These are phyloP conservation scores for Vaccinium corymbosum DNA, from an alignment of 148 eudicot genomes.

Conservation along the genomic window DNA sequence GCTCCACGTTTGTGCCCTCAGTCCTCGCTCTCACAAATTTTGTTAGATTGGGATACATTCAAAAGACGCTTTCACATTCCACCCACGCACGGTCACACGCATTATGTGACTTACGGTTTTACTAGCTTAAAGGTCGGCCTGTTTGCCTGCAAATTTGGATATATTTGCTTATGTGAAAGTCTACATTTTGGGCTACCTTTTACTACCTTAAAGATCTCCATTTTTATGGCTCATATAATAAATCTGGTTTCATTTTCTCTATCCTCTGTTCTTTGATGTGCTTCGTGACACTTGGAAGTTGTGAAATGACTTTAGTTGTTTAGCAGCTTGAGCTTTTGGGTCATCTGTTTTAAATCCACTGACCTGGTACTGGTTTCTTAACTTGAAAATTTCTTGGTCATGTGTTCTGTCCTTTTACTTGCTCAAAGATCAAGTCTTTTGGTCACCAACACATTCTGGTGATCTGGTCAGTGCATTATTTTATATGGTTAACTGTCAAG, in stretches of 20 bases:
- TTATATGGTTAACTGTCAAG: too few relatives aligned
- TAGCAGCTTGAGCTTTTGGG: not conserved
- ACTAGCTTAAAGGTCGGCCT: not conserved
- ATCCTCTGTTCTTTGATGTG: not conserved
- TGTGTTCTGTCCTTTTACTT: not conserved
- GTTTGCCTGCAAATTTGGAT: not conserved
- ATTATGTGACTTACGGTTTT: not conserved
- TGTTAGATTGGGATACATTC: too few relatives aligned
- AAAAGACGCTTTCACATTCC: too few relatives aligned
- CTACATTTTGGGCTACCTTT: too few relatives aligned
- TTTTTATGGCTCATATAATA: not conserved
- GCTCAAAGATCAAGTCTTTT: slow-evolving; percentile 3
- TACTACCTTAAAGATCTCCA: too few relatives aligned
- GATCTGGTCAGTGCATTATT: not conserved
- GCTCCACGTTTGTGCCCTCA: too few relatives aligned
- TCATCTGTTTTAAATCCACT: not conserved
- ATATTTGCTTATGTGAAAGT: not conserved
- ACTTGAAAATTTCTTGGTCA: not conserved
- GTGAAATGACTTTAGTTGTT: too few relatives aligned
- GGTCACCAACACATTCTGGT: not conserved
- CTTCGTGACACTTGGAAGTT: not conserved
- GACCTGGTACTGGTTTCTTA: not conserved
- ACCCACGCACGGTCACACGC: too few relatives aligned
- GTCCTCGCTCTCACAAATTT: too few relatives aligned
- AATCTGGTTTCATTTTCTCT: not conserved